These are phyloP conservation scores for Mycosphaerella sp. DNA, from an alignment of 2,329 filamentous ascomycete genomes.

Conservation along the genomic window DNA sequence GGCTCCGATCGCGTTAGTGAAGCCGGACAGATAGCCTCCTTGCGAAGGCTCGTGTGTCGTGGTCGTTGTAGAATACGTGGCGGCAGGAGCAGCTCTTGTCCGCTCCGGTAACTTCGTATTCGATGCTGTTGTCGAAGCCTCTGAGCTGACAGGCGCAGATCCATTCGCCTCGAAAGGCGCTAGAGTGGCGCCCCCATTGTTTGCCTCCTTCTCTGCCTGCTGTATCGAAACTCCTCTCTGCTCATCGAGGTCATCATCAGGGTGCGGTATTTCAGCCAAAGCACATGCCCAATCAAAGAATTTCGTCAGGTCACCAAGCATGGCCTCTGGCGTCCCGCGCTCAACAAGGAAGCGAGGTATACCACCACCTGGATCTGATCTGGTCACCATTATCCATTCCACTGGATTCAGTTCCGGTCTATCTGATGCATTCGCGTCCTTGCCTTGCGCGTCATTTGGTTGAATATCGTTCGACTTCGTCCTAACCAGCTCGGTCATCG, in stretches of 20 bases:
- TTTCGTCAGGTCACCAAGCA: constrained; percentile 71
- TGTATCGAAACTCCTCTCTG: constrained; percentile 3
- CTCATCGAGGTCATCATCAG: constrained; percentile 34
- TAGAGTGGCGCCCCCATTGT: not conserved
- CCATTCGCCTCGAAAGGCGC: constrained; percentile 1
- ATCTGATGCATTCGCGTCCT: constrained; percentile 26
- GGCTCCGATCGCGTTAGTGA: constrained; percentile 29
- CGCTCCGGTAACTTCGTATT: not conserved
- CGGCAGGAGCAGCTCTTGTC: not conserved
- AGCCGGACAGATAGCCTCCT: constrained; percentile 28
- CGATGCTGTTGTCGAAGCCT: not conserved
- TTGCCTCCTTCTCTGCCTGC: constrained; percentile 5
- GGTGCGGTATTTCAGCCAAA: constrained; percentile 39
- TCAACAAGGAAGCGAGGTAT: constrained; percentile 91
- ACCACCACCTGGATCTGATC: constrained; percentile 80
- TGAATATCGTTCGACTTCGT: constrained; percentile 8
- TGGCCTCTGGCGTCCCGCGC: constrained; percentile 73
- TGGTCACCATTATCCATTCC: constrained; percentile 90
- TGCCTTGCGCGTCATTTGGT: constrained; percentile 35
- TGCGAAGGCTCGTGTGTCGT: constrained; percentile 11
- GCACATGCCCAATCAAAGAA: constrained; percentile 72
- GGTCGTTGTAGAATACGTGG: not conserved
- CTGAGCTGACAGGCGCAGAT: not conserved
- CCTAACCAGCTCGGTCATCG: constrained; percentile 28
- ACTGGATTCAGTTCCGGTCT: constrained; percentile 58